A percentile compares a stretch with the other conserved stretches of the same genome.
phyloP scores from a whole-genome alignment of 2,329 filamentous ascomycete species.

The Colletotrichum neosansevieriae region DNA sequence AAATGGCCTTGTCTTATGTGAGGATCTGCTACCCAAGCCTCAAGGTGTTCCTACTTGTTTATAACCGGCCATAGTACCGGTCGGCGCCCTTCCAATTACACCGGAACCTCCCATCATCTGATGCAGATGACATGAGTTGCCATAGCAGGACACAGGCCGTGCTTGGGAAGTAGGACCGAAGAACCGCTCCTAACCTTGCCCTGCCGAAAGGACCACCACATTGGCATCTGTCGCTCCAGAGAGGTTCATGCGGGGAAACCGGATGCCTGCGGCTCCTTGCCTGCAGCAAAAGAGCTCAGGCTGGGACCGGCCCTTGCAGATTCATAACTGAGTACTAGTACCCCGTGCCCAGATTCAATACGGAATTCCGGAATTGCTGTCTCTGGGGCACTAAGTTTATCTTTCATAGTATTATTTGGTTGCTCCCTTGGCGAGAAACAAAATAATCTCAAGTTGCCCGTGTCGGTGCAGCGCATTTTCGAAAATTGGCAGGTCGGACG shows the following conservation, averaged over 20 bases:
- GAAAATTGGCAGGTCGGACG: neutral
- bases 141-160: no score
- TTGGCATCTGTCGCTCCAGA: neutral
- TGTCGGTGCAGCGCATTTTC: neutral
- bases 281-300: constrained; percentile 9
- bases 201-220: constrained; percentile 13
- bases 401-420: no score
- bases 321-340: no score
- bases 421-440: neutral
- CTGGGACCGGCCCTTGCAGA: neutral
- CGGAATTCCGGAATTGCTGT: neutral
- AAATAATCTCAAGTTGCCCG: neutral
- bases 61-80: neutral
- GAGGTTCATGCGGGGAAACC: constrained; percentile 34
- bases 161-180: constrained; percentile 1
- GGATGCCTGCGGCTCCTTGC: constrained; percentile 9
- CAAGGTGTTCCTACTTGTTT: neutral
- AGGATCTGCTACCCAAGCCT: neutral
- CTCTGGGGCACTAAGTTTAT: no score
- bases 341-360: no score
- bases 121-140: no score
- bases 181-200: constrained; percentile 30
- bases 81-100: neutral
- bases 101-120: no score
- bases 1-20: neutral